Evolutionary conservation across 2,329 filamentous ascomycete species (phyloP).

Genomic region (Xylaria sp.): DNA sequence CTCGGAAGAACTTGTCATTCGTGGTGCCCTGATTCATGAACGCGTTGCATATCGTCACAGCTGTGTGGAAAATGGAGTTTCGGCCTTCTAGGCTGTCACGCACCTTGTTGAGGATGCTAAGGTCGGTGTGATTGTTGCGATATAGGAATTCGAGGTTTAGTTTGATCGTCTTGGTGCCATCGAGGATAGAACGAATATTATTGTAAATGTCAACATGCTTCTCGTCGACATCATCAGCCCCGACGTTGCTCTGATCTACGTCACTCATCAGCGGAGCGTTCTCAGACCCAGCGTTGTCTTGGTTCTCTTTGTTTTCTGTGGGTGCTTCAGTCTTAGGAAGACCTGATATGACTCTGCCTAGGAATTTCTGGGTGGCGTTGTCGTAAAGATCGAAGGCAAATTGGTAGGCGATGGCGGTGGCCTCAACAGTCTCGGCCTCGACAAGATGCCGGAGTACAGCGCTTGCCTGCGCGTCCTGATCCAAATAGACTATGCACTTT

Average conservation of each 20-base stretch:
- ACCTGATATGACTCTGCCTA: slow-evolving; percentile 86
- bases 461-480: slow-evolving; percentile 90
- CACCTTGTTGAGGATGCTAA: slow-evolving; percentile 93
- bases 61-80: slow-evolving; percentile 98
- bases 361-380: slow-evolving; percentile 97
- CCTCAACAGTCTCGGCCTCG: slow-evolving; percentile 78
- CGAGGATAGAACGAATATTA: slow-evolving; percentile 75
- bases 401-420: slow-evolving; percentile 90
- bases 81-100: slow-evolving; percentile 94
- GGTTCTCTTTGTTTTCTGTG: slow-evolving; percentile 58
- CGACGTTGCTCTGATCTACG: slow-evolving; percentile 63
- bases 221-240: slow-evolving; percentile 59
- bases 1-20: slow-evolving; percentile 97
- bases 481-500: slow-evolving; percentile 95
- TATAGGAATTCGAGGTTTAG: slow-evolving; percentile 97
- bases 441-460: slow-evolving; percentile 85
- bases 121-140: slow-evolving; percentile 92
- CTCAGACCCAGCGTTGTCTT: slow-evolving; percentile 60
- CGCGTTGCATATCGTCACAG: slow-evolving; percentile 95
- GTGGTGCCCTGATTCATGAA: slow-evolving; percentile 99
- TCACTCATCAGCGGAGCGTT: slow-evolving; percentile 60
- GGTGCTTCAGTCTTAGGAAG: slow-evolving; percentile 68
- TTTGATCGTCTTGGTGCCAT: slow-evolving; percentile 92
- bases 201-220: slow-evolving; percentile 66
- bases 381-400: slow-evolving; percentile 98